Conservation (phyloP, 768 basidiomycete genomes). For the Russula compacta region DNA sequence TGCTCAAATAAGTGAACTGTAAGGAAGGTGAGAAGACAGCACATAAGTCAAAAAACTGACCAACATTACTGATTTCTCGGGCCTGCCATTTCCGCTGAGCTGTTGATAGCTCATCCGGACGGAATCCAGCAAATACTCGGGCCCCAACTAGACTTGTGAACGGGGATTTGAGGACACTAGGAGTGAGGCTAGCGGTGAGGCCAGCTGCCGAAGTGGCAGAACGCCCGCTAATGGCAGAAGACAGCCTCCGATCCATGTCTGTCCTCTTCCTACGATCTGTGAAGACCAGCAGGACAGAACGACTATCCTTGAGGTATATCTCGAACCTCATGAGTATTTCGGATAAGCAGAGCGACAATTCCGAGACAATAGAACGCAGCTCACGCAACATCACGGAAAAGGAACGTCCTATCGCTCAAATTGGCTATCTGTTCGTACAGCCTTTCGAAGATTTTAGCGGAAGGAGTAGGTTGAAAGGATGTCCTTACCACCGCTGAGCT, state of each 20-base stretch:
- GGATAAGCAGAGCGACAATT: not conserved
- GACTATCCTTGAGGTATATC: constrained; percentile 87
- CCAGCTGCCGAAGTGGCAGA: constrained; percentile 20
- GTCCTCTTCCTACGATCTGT: constrained; percentile 56
- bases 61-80: constrained; percentile 86
- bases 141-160: constrained; percentile 44
- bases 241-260: constrained; percentile 46
- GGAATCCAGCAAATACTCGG: constrained; percentile 41
- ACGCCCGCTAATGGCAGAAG: constrained; percentile 35
- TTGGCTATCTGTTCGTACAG: constrained; percentile 67
- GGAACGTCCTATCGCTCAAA: constrained; percentile 72
- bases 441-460: constrained; percentile 35
- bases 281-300: constrained; percentile 80
- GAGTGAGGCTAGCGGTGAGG: constrained; percentile 30
- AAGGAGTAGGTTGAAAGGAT: not conserved
- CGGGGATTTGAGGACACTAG: constrained; percentile 47
- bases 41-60: not conserved
- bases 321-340: constrained; percentile 50
- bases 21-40: constrained; percentile 1
- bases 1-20: constrained; percentile 82
- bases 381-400: constrained; percentile 89
- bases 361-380: constrained; percentile 24
- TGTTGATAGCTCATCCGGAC: constrained; percentile 50
- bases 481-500: constrained; percentile 69
- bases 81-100: constrained; percentile 83